Percentiles rank a stretch among this genome's conserved stretches.
These are phyloP conservation scores for Panicum virgatum DNA, from an alignment of 202 grass and related monocot species.

Conservation along the genomic window DNA sequence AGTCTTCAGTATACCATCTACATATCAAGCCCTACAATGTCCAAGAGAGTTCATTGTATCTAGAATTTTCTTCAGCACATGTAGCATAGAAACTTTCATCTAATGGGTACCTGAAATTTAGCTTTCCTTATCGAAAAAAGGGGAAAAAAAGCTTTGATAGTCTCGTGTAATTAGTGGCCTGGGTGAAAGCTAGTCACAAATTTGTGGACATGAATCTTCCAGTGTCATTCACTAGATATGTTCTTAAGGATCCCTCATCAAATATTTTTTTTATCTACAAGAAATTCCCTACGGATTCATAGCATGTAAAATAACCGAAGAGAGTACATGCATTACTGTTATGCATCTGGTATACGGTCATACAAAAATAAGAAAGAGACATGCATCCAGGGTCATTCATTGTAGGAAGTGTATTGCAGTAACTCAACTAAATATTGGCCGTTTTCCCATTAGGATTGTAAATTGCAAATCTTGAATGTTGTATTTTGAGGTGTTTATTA, in stretches of 20 bases:
- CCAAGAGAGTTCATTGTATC: not conserved
- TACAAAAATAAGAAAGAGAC: not conserved
- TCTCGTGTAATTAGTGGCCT: not conserved
- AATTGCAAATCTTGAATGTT: not conserved
- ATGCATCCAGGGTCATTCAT: not conserved
- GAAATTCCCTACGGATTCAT: not conserved
- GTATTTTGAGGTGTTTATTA: not conserved
- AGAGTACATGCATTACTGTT: not conserved
- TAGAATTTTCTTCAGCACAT: not conserved
- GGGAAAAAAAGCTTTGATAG: too few species aligned
- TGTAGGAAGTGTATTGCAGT: not conserved
- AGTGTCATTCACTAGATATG: not conserved
- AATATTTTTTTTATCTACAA: not conserved
- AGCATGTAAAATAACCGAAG: not conserved
- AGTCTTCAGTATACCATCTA: not conserved
- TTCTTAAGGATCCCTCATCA: not conserved
- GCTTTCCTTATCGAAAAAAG: too few species aligned
- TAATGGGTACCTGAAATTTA: not conserved
- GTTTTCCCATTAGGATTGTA: not conserved
- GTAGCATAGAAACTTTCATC: not conserved
- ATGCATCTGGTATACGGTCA: not conserved
- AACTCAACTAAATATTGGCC: not conserved
- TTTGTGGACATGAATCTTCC: not conserved
- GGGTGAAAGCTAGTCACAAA: not conserved
- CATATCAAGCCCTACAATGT: not conserved